These are phyloP conservation scores for Pyrus bretschneideri DNA, from an alignment of 306 rosid genomes.

Conservation along the genomic window DNA sequence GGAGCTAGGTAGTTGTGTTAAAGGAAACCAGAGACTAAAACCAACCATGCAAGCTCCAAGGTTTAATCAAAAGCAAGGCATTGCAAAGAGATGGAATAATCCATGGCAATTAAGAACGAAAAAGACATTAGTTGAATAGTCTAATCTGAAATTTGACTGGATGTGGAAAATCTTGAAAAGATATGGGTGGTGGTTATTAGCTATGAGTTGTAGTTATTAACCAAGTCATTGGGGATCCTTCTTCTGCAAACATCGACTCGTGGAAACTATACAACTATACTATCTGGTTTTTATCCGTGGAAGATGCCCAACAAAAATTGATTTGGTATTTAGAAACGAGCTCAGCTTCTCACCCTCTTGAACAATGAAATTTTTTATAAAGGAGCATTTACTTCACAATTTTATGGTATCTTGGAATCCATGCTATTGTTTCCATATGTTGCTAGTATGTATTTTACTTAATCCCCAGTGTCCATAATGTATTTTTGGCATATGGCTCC, in stretches of 20 bases:
- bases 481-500: background rate
- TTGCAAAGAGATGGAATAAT: constrained; percentile 21
- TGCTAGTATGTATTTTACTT: background rate
- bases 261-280: background rate
- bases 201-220: background rate
- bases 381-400: background rate
- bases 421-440: background rate
- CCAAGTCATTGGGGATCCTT: background rate
- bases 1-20: constrained; percentile 27
- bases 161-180: background rate
- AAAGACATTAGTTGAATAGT: constrained; percentile 8
- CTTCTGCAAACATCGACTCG: background rate
- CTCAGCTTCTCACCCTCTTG: background rate
- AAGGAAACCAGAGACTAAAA: constrained; percentile 22
- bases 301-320: background rate
- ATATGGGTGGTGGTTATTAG: background rate
- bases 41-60: constrained; percentile 20
- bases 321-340: background rate
- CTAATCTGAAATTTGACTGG: background rate
- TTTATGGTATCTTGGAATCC: background rate
- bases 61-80: constrained; percentile 16
- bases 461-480: background rate
- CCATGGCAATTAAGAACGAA: constrained; percentile 13
- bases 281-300: background rate
- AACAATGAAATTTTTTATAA: background rate